Base-by-base conservation (phyloP, 2,329 filamentous ascomycete genomes). In the Ophiostoma populinum region DNA sequence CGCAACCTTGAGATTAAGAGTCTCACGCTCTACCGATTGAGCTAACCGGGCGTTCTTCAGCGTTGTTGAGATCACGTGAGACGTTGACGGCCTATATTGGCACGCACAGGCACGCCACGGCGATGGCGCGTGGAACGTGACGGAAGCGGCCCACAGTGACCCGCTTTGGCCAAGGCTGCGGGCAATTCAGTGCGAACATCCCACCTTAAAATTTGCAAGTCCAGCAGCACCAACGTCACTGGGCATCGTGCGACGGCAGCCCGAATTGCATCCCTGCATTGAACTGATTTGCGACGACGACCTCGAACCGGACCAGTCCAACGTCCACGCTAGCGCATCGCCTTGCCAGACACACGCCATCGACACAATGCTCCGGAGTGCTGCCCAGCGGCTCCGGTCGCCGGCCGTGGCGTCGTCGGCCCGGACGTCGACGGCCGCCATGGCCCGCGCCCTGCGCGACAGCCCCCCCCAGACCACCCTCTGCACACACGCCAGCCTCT, bases 11-110 rank as follows among this genome's bases (percentile, higher is more conserved):
- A 45, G 46, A 48, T 65, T 67, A 67, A 69, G 71, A 75, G 71
- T 75, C 70, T 73, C 65, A 75, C 70, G 70, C 70, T 76, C 71
- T 75, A 75, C 67, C 66, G 66, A 72, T 71, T 72, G 67, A 72
- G 67, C 67, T 72, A 73, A 61, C 63, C 62, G 57, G 62, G 62
- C 62, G 41, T 35, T n/a, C n/a, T n/a, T n/a, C n/a, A n/a, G n/a
- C n/a, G n/a, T n/a, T n/a, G n/a, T n/a, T n/a, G n/a, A n/a, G n/a
- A n/a, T n/a, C n/a, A n/a, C n/a, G n/a, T n/a, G n/a, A n/a, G n/a
- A n/a, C n/a, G n/a, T n/a, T n/a, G n/a, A n/a, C n/a, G n/a, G n/a
- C n/a, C n/a, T n/a, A n/a, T n/a, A n/a, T n/a, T n/a, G n/a, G n/a
- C n/a, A n/a, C n/a, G n/a, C n/a, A n/a, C n/a, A n/a, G n/a, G n/a